A percentile compares a stretch with the other conserved stretches of the same genome.
These are phyloP conservation scores for Thalassiosira livingstoniorum DNA, from an alignment of 352 stramenopile species.

Conservation along the genomic window DNA sequence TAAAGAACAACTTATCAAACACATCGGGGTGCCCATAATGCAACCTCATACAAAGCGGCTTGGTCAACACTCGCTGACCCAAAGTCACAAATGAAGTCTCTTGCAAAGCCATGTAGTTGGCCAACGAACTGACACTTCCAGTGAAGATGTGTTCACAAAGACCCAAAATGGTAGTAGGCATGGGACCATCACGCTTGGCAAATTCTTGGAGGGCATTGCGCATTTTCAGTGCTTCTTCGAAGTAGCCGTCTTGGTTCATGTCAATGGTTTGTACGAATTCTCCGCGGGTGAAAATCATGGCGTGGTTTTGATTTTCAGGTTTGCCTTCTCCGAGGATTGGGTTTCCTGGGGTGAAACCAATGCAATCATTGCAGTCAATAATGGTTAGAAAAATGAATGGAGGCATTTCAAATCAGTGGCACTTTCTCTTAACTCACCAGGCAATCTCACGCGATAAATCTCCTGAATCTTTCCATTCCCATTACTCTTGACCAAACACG, in stretches of 20 bases:
- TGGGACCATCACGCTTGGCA: conserved; percentile 85
- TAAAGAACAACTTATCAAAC: conserved; percentile 99
- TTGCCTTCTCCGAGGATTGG: conserved; percentile 99
- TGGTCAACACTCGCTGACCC: conserved; percentile 95
- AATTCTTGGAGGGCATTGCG: conserved; percentile 99
- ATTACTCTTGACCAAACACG: conserved; percentile 95
- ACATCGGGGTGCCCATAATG: conserved; percentile 99
- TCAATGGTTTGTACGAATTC: conserved; percentile 99
- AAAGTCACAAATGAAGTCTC: conserved; percentile 99
- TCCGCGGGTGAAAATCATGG: conserved; percentile 97
- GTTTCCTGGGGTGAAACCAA: too few species aligned
- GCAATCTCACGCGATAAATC: conserved; percentile 97
- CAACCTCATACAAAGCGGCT: conserved; percentile 94
- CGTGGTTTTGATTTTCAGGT: conserved; percentile 99
- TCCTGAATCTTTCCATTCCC: conserved; percentile 88
- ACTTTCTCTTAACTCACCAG: too few species aligned
- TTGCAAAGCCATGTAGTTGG: conserved; percentile 99
- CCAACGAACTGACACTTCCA: conserved; percentile 96
- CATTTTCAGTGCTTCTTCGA: conserved; percentile 99
- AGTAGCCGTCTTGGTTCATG: conserved; percentile 99
- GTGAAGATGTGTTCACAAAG: conserved; percentile 99
- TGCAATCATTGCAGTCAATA: too few species aligned
- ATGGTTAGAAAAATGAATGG: too few species aligned
- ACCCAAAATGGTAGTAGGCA: conserved; percentile 95
- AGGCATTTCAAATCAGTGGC: too few species aligned